Percentiles rank a stretch among this genome's conserved stretches.
phyloP scores from a whole-genome alignment of 352 stramenopile genomes.

The Globisporangium lucens region DNA sequence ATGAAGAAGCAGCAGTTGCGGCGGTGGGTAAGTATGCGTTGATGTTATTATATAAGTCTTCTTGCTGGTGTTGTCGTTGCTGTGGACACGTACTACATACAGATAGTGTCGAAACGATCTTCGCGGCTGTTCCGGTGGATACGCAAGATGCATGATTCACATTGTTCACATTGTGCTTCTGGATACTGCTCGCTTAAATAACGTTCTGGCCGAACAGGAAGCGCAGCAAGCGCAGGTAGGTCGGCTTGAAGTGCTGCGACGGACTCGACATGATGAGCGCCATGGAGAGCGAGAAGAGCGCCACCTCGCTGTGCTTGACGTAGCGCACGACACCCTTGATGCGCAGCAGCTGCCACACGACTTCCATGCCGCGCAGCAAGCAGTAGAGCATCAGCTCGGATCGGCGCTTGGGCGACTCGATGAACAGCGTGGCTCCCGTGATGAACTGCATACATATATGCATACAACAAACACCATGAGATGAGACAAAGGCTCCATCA shows the following conservation, averaged over 20 bases:
- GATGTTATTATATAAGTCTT: constrained; percentile 9
- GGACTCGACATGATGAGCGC: constrained; percentile 79
- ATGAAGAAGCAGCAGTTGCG: background rate
- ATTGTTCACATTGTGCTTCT: background rate
- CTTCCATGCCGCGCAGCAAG: constrained; percentile 63
- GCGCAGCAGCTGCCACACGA: constrained; percentile 72
- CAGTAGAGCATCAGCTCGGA: constrained; percentile 86
- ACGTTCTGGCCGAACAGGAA: constrained; percentile 79
- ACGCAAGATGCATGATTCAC: background rate
- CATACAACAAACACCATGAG: background rate
- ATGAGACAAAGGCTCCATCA: background rate
- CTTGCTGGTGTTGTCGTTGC: background rate
- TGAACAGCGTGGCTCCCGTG: constrained; percentile 59
- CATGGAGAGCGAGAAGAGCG: constrained; percentile 82
- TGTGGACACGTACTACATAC: background rate
- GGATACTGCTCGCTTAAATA: constrained; percentile 35
- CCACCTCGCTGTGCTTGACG: constrained; percentile 65
- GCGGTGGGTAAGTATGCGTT: background rate
- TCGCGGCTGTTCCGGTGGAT: background rate
- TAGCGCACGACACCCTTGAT: constrained; percentile 63
- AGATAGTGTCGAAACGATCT: background rate
- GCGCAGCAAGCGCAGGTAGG: constrained; percentile 68
- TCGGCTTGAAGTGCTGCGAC: constrained; percentile 74
- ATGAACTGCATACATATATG: constrained; percentile 29
- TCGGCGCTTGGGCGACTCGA: constrained; percentile 75